These are phyloP conservation scores for Chenopodium quinoa DNA, from an alignment of 148 eudicot species.

Conservation along the genomic window DNA sequence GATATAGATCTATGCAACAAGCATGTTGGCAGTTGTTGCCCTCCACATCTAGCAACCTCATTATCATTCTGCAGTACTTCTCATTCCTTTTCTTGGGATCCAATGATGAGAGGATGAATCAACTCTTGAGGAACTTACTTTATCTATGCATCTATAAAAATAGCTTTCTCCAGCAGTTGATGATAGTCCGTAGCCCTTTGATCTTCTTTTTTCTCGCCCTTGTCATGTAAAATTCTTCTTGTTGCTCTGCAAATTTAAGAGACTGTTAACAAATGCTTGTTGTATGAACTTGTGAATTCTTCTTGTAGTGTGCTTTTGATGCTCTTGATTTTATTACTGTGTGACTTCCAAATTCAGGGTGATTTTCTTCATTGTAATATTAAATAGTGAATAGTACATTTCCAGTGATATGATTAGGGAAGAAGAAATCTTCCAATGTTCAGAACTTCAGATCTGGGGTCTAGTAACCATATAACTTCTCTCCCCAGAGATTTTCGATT, in stretches of 20 bases:
- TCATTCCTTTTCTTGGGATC: not conserved
- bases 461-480: not conserved
- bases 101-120: no score
- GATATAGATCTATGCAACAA: not conserved
- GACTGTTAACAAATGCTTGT: not conserved
- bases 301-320: not conserved
- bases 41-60: not conserved
- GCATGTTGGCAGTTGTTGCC: not conserved
- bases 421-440: not conserved
- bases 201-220: not conserved
- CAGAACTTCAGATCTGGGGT: not conserved
- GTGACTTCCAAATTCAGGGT: not conserved
- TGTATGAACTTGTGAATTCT: not conserved
- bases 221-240: not conserved
- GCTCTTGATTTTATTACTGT: not conserved
- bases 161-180: not conserved
- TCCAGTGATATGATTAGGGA: not conserved
- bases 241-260: not conserved
- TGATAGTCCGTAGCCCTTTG: not conserved
- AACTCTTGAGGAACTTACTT: not conserved
- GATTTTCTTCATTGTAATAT: not conserved
- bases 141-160: not conserved
- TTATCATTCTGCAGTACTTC: not conserved
- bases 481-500: not conserved
- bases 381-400: not conserved